These are phyloP conservation scores for Paecilomyces sp. DNA, from an alignment of 2,329 filamentous ascomycete species.

Conservation along the genomic window DNA sequence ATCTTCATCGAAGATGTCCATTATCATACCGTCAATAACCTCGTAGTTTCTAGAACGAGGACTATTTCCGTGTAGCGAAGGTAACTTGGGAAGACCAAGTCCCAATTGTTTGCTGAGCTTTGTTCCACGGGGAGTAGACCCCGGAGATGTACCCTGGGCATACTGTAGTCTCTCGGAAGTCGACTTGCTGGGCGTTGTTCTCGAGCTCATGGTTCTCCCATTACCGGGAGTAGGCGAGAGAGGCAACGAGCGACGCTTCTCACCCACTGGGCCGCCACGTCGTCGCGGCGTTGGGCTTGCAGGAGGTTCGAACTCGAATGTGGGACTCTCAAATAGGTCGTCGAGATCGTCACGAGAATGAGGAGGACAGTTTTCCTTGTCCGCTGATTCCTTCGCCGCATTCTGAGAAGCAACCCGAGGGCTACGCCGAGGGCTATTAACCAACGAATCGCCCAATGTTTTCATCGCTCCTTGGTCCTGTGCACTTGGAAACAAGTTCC, in stretches of 20 bases:
- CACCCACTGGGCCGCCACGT: constrained; percentile 39
- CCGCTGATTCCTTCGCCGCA: constrained; percentile 34
- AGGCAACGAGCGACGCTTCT: constrained; percentile 32
- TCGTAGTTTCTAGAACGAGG: constrained; percentile 20
- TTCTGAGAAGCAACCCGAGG: constrained; percentile 29
- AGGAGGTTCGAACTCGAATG: constrained; percentile 48
- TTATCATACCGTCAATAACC: constrained; percentile 27
- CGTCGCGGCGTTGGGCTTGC: constrained; percentile 46
- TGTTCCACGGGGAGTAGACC: constrained; percentile 13
- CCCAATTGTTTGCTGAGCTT: constrained; percentile 18
- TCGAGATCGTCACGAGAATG: constrained; percentile 47
- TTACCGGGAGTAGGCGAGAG: constrained; percentile 23
- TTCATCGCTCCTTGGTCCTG: constrained; percentile 29
- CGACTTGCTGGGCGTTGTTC: constrained; percentile 21
- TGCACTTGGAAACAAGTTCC: constrained; percentile 36
- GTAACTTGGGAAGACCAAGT: constrained; percentile 9
- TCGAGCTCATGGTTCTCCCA: constrained; percentile 13
- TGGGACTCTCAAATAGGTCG: constrained; percentile 58
- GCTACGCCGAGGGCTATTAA: constrained; percentile 44
- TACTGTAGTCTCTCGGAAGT: constrained; percentile 27
- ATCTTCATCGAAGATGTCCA: constrained; percentile 32
- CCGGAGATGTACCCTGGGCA: constrained; percentile 16
- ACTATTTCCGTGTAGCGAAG: constrained; percentile 14
- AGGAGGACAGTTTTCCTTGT: constrained; percentile 53
- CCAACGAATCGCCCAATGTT: constrained; percentile 25